Base-by-base conservation (phyloP, 2,329 filamentous ascomycete species). In the Acephala macrosclerotiorum region DNA sequence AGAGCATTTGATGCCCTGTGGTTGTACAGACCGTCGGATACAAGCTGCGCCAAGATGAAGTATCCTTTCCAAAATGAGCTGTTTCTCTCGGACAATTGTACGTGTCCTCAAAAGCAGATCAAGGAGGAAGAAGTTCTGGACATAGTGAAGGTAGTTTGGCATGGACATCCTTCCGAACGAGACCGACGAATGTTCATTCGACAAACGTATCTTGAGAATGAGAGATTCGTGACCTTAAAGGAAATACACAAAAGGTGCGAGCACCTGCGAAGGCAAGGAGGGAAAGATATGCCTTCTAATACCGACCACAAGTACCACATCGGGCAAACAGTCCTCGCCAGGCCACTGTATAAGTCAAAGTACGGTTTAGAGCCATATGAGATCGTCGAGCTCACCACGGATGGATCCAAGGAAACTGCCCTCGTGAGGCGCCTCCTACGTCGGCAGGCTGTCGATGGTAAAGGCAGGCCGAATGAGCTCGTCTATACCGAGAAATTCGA, bases 21-120 rank as follows among this genome's bases (percentile, higher is more conserved):
- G 92, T 80, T 96, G 0, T 95, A 94, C 70, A 82, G 85, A 1
- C 85, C 92, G 0, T 80, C 82, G 0, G 89, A 96, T 61, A 96
- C 93, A 0, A 85, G 89, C 0, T 91, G 93, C 51, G 85, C 83
- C 0, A 79, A 84, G 6, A 88, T 89, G 77, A 83, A 83, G 11
- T 96, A 95, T 70, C 89, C 90, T 0, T 89, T 87, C 76, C 68
- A 78, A 0, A 91, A 94, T 60, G 92, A 96, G 76, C 77, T 96
- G 0, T 96, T 96, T 67, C 77, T 95, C 0, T 92, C 89, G 0
- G 87, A 93, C 59, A 88, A 94, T 65, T 95, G 93, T 77, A 91
- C 89, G 0, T 96, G 92, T 68, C 56, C 51, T 0, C 65, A 64
- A 0, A 65, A 36, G 33, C 55, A 82, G 33, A 80, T 92, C 2